Conservation (phyloP, 2,329 filamentous ascomycete genomes). For the Diplodia intermedia region DNA sequence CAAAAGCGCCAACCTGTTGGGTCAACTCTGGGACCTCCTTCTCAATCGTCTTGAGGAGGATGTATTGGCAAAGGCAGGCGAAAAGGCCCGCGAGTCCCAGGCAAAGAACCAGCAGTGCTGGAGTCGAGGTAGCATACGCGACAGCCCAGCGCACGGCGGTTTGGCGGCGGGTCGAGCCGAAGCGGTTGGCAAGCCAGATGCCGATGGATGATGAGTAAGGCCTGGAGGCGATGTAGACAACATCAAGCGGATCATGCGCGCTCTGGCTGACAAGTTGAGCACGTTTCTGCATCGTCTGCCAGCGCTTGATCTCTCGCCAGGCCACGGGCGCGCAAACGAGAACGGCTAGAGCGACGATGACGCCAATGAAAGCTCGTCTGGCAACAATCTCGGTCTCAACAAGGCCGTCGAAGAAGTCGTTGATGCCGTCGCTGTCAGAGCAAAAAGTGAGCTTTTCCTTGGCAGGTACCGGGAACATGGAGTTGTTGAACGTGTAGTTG, state of each 20-base stretch:
- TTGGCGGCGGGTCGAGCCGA: constrained; percentile 69
- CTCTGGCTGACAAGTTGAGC: constrained; percentile 69
- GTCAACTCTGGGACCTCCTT: constrained; percentile 78
- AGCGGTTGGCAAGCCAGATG: constrained; percentile 70
- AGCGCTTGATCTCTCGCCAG: constrained; percentile 79
- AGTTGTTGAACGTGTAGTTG: constrained; percentile 78
- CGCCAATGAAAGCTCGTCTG: constrained; percentile 76
- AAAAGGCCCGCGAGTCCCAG: constrained; percentile 83
- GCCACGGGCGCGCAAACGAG: constrained; percentile 79
- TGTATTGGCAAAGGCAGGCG: constrained; percentile 80
- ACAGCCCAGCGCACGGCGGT: constrained; percentile 81
- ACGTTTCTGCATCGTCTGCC: constrained; percentile 73
- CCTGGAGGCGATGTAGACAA: constrained; percentile 84
- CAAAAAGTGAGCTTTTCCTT: constrained; percentile 89
- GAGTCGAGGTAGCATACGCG: constrained; percentile 83
- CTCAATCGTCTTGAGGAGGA: constrained; percentile 76
- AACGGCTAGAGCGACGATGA: constrained; percentile 74
- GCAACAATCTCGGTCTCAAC: constrained; percentile 71
- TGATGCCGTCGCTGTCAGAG: constrained; percentile 80
- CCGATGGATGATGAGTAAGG: constrained; percentile 77
- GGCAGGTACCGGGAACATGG: constrained; percentile 79
- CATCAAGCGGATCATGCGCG: constrained; percentile 81
- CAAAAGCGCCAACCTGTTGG: constrained; percentile 77
- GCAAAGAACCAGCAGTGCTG: constrained; percentile 84
- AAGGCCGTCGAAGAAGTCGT: constrained; percentile 80